Evolutionary conservation across 805 yeast species (phyloP).

Genomic region (Starmerella potacharoeniae): DNA sequence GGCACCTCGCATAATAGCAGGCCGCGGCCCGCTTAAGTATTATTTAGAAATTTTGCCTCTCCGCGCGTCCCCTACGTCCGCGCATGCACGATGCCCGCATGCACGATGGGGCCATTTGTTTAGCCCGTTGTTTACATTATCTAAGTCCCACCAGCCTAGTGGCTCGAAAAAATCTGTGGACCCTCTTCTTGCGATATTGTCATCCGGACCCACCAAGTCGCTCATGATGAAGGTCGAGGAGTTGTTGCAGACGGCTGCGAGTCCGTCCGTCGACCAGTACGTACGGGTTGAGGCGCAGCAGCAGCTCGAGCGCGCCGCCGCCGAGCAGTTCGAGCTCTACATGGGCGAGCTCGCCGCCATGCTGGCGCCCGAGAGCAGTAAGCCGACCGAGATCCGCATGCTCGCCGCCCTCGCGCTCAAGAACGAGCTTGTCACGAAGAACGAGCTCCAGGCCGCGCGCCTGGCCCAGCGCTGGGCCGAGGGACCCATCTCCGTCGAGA

Average conservation of each 20-base stretch:
- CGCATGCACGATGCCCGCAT: too few relatives aligned
- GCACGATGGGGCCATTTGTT: background rate
- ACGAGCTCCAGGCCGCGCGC: conserved; percentile 42
- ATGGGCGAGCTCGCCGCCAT: conserved; percentile 59
- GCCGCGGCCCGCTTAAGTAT: too few relatives aligned
- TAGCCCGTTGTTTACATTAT: conserved; percentile 14
- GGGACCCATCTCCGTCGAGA: conserved; percentile 32
- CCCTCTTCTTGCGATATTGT: conserved; percentile 2
- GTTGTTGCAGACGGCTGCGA: conserved; percentile 20
- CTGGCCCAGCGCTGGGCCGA: conserved; percentile 61
- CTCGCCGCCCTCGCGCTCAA: conserved; percentile 81
- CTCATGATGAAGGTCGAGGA: conserved; percentile 17
- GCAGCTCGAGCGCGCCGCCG: conserved; percentile 58
- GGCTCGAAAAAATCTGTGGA: conserved; percentile 4
- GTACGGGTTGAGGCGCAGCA: conserved; percentile 16
- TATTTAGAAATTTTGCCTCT: background rate
- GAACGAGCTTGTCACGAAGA: conserved; percentile 80
- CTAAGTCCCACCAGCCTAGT: conserved; percentile 6
- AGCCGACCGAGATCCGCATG: conserved; percentile 67
- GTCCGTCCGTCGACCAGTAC: conserved; percentile 17
- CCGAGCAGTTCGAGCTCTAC: conserved; percentile 63
- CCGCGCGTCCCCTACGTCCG: too few relatives aligned
- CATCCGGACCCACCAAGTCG: conserved; percentile 1
- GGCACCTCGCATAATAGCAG: too few relatives aligned
- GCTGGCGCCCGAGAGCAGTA: conserved; percentile 47